Evolutionary conservation across 352 stramenopile species (phyloP), one percentile per base, ranked within the genome.

Genomic region (Lagenidium sp.): DNA sequence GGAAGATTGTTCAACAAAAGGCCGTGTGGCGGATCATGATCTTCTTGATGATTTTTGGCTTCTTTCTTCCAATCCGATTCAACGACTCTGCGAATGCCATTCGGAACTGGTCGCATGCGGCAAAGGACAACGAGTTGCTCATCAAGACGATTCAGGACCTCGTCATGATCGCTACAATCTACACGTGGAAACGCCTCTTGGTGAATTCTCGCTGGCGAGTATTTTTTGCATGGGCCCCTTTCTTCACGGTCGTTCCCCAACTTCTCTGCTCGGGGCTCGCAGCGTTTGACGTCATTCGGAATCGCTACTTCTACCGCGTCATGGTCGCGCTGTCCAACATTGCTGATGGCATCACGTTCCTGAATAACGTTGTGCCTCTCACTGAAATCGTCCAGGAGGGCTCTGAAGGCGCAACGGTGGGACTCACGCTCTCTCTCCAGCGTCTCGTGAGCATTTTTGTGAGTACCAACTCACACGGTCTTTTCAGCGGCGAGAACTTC

Each of bases 1-100:
- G 68, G 73, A 85, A 83, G 55, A 80, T 82, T 58, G 80, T 82
- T 59, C 65, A 82, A 55, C 73, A 85, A 50, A 82, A 83, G 46
- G 73, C 68, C 6, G 69, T 85, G 60, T 83, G 73, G 69, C 64
- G 63, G 20, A 73, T 82, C 43, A 50, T 85, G 12, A 64, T 63
- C 30, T 85, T 85, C 50, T 75, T 79, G 44, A 70, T 58, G 36
- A 60, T 79, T 44, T 85, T 79, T 46, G 68, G 51, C 25, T 28
- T 85, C 3, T 85, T 85, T 47, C 41, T 80, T 19, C 44, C 58
- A 26, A 68, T 82, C 43, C 68, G 67, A 41, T 85, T 85, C 53
- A 61, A 38, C 25, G 54, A 79, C 48, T 77, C 67, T 25, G 62
- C 41, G 5, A 41, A 39, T 23, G 59, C 70, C 21, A 50, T 85